Conservation (phyloP, 345 rosid species). For the Syzygium aromaticum region DNA sequence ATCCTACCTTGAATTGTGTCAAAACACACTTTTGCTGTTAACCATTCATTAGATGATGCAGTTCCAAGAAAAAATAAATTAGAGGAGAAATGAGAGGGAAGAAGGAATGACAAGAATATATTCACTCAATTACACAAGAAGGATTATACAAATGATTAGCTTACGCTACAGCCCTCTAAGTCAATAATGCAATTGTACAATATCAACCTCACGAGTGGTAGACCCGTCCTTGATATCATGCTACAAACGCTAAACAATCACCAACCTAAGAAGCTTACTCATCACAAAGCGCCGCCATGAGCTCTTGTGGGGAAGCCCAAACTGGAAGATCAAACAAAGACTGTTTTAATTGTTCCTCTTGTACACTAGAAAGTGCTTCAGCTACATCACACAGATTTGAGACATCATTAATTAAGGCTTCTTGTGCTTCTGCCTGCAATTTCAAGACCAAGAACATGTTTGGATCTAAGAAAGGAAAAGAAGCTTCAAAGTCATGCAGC, state of each 20-base stretch:
- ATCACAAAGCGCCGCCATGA: constrained; percentile 61
- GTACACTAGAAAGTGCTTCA: constrained; percentile 46
- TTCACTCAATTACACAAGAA: constrained; percentile 6
- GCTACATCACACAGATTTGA: constrained; percentile 57
- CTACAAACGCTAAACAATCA: background rate
- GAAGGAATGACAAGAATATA: background rate
- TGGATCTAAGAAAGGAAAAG: background rate
- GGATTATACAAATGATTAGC: background rate
- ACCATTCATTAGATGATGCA: background rate
- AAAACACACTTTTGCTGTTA: background rate
- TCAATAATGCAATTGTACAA: background rate
- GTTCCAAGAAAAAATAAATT: background rate
- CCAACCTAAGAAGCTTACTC: constrained; percentile 17
- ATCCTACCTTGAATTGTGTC: background rate
- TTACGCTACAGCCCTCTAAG: background rate
- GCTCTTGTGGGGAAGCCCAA: constrained; percentile 67
- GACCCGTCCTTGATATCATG: background rate
- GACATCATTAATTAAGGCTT: constrained; percentile 35
- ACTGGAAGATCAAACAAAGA: constrained; percentile 43
- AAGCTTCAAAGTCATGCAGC: background rate
- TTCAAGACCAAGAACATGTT: background rate
- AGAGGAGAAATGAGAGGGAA: background rate
- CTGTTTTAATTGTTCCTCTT: constrained; percentile 33
- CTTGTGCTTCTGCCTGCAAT: constrained; percentile 61
- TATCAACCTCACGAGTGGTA: background rate